Evolutionary conservation across 78 protist species (phyloP), one percentile per base, ranked within the genome.

Genomic region (Mastigamoeba balamuthi): DNA sequence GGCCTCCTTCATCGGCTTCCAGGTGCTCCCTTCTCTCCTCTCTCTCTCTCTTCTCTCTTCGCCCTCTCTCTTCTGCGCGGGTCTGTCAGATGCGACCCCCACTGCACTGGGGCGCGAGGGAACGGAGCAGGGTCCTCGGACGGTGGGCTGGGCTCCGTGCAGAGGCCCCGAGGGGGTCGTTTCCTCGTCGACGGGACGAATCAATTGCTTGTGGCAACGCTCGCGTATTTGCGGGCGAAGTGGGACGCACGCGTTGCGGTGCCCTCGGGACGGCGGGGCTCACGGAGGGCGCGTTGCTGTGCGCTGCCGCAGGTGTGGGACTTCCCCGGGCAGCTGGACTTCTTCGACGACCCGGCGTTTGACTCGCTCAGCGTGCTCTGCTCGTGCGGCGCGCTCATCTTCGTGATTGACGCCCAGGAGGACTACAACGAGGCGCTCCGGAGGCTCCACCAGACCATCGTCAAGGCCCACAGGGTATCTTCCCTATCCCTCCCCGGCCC

Each of bases 251-350:
- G n/a, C n/a, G n/a, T n/a, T n/a, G n/a, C n/a, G n/a, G n/a, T n/a
- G n/a, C n/a, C n/a, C n/a, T n/a, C n/a, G n/a, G n/a, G n/a, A n/a
- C n/a, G n/a, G n/a, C n/a, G n/a, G n/a, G n/a, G n/a, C n/a, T n/a
- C n/a, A n/a, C n/a, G n/a, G n/a, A n/a, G n/a, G n/a, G n/a, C n/a
- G n/a, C n/a, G 82, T 29, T 77, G 93, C 33, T 89, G 94, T 30
- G 90, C 94, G 25, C 95, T 92, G 76, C 94, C 94, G 44, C 91
- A 93, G 76, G 63, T 96, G 28, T 92, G 96, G 97, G 98, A 96
- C 71, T 91, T 94, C 69, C 99, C 98, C 28, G 97, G 96, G 27
- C 96, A 90, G 70, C 29, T 86, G 35, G 95, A 90, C 77, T 85
- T 82, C 74, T 36, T 82, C 27, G 89, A 80, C 66, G 84, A 88